phyloP scores from a whole-genome alignment of 371 early-diverging fungal species.

The Lichtheimia corymbifera region DNA sequence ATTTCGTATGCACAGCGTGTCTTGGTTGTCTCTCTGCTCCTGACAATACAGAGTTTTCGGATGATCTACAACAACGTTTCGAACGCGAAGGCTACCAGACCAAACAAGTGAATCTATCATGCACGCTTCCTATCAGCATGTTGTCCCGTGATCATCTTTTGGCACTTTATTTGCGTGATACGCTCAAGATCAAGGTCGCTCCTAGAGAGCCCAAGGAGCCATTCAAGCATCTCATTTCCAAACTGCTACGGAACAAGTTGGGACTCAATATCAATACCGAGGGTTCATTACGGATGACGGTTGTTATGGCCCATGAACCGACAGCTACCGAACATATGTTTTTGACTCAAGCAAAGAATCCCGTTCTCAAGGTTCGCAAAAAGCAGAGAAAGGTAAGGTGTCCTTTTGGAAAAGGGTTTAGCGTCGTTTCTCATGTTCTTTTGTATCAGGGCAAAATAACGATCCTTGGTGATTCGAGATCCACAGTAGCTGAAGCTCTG shows the following conservation, averaged over 20 bases:
- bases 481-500: conserved; percentile 58
- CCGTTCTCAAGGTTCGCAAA: conserved; percentile 60
- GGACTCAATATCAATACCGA: conserved; percentile 27
- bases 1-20: conserved; percentile 43
- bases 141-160: conserved; percentile 54
- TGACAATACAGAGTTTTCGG: conserved; percentile 35
- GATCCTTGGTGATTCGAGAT: conserved; percentile 58
- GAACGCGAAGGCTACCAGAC: conserved; percentile 37
- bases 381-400: conserved; percentile 52
- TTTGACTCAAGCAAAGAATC: conserved; percentile 59
- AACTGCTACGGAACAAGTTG: conserved; percentile 28
- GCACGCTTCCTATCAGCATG: conserved; percentile 55
- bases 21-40: conserved; percentile 44
- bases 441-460: conserved; percentile 35
- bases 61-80: conserved; percentile 28
- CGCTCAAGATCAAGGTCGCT: conserved; percentile 11
- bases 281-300: conserved; percentile 53
- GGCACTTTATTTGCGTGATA: conserved; percentile 30
- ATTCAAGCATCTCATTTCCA: conserved; percentile 44
- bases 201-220: conserved; percentile 50
- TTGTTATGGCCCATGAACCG: conserved; percentile 59
- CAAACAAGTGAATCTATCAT: conserved; percentile 41
- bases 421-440: too few species aligned
- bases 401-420: neutral
- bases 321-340: conserved; percentile 67